Percentiles rank a stretch among this genome's conserved stretches.
Evolutionary conservation across 164 flowering plant species (phyloP).

Genomic region (Magnolia changhungtana): DNA sequence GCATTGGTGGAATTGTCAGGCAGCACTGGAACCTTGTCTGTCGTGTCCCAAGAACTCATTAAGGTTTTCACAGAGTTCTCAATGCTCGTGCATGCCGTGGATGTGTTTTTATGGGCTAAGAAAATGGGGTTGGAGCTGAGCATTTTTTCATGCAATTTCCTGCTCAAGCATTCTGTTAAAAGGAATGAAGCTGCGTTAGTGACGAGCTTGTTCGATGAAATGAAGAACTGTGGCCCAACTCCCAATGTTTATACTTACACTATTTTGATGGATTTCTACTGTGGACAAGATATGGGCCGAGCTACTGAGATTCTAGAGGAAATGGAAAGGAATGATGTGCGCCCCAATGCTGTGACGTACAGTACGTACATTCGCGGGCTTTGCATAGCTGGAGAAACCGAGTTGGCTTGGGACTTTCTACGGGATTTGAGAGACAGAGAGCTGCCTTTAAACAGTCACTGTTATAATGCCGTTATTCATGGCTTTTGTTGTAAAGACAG

Average conservation of each 20-base stretch:
- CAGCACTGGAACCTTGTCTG: slow-evolving; percentile 9
- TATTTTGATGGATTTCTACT: slow-evolving; percentile 53
- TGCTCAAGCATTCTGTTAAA: slow-evolving; percentile 51
- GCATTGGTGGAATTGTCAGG: slow-evolving; percentile 24
- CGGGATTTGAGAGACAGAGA: slow-evolving; percentile 19
- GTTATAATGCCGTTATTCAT: slow-evolving; percentile 57
- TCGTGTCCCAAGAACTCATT: slow-evolving; percentile 40
- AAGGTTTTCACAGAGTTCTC: slow-evolving; percentile 43
- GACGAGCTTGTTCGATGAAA: slow-evolving; percentile 36
- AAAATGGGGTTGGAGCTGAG: slow-evolving; percentile 26
- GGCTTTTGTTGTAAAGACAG: slow-evolving; percentile 47
- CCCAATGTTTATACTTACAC: slow-evolving; percentile 56
- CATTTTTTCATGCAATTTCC: slow-evolving; percentile 44
- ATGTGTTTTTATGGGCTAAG: slow-evolving; percentile 37
- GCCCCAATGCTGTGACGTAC: slow-evolving; percentile 34
- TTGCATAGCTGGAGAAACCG: slow-evolving; percentile 30
- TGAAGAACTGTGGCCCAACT: slow-evolving; percentile 48
- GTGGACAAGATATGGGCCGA: slow-evolving; percentile 28
- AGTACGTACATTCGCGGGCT: slow-evolving; percentile 15
- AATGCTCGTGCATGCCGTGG: slow-evolving; percentile 47
- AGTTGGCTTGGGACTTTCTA: slow-evolving; percentile 36
- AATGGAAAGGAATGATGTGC: slow-evolving; percentile 35
- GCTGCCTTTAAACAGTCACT: slow-evolving; percentile 34
- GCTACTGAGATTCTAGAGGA: slow-evolving; percentile 42
- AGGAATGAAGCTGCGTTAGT: slow-evolving; percentile 26